Base-by-base conservation (phyloP, 164 flowering plant genomes). In the Kingdonia uniflora region DNA sequence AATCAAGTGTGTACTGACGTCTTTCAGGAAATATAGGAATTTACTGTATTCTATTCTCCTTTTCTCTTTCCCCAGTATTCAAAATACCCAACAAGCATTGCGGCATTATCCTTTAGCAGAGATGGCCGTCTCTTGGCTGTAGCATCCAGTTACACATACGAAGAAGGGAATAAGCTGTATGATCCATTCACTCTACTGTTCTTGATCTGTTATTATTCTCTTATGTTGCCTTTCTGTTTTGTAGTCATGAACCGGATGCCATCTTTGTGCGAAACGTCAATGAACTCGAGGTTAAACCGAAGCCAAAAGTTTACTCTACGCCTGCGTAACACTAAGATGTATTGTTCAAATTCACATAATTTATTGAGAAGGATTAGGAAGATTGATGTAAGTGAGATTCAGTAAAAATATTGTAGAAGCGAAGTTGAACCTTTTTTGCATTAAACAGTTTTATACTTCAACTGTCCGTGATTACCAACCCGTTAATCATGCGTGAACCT, bases 201-300 rank as follows among this genome's bases (percentile, higher is more conserved):
- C 8, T 29, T 29, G 35, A 3, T 12, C 33, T 11, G n/a, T 47
- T 47, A 3, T 47, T 12, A 47, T 13, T 22, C 2, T 12, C 26
- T 47, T 1, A 4, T 1, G 14, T 47, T 21, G 14, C 11, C 4
- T 21, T 47, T 12, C 2, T 47, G 5, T 2, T 62, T 61, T 80
- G 77, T 85, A 92, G 96, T 11, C 99, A 92, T 56, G 97, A 92
- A 62, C 91, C 87, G 14, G 98, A 88, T 75, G 76, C 96, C 22
- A 85, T 92, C 22, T 88, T 64, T 29, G 80, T 92, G 5, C 91
- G 95, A n/a, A 78, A 76, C 46, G 80, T 88, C 39, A 88, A 88
- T 66, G 96, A 92, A 68, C 75, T 86, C 24, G 98, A 92, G 65
- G 95, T 88, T 41, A 92, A 92, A 66, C 96, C 96, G 42, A 92